Evolutionary conservation across 371 early-diverging fungal species (phyloP), one percentile per base, ranked within the genome.

Genomic region (Mortierella sp.): DNA sequence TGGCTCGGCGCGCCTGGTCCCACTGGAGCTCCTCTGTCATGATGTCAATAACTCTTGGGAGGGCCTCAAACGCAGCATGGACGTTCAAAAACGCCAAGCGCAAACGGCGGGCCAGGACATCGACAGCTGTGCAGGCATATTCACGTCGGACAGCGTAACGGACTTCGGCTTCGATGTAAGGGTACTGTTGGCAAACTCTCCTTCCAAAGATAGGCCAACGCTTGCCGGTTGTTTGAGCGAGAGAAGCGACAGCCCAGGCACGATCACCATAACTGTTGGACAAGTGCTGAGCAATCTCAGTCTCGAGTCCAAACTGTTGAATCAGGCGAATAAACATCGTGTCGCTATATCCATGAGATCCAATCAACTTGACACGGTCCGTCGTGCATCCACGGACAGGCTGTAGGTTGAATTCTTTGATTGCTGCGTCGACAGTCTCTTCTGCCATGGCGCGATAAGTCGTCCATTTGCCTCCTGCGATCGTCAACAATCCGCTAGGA

Each of bases 401-500:
- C 38, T 83, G 71, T 27, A 94, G 84, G 53, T 60, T 56, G 46
- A 74, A 80, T 51, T 61, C 61, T 46, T 67, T 63, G 58, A 99
- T 89, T 16, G 99, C 99, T 60, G 84, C 76, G 78, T 98, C 96
- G 38, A 99, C 90, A 0, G 99, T 94, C 71, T 99, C 98, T 72
- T 96, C 89, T 26, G 99, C 99, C 99, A 99, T 99, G 60, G 92
- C 91, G 67, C 99, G 92, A 83, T 96, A 99, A 1, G 99, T 99
- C 1, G 99, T 99, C 99, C 99, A 99, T 81, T 99, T 99, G 57
- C 99, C 99, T 64, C 99, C 99, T 19, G 99, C 94, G 74, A 99
- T 93, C 8, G 99, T 97, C 62, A 99, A 80, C 54, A 99, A 79
- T 9, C 95, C 94, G 56, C 89, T 87, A 30, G 88, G 82, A 49